Evolutionary conservation across 176 grass and related monocot species (phyloP).

Genomic region (Oryza meridionalis): DNA sequence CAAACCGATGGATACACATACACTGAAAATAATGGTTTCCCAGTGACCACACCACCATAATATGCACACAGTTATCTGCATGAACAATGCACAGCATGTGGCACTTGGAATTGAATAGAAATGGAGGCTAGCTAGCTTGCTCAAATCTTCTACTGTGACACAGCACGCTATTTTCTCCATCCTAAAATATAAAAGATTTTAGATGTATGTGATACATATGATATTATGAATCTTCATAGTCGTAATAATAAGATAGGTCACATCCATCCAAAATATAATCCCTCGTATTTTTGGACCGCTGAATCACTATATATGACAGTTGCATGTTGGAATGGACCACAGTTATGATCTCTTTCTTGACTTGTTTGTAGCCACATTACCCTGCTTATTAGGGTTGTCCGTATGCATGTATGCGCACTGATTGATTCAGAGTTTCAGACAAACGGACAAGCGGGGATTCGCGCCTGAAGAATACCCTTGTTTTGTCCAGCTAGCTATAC

Average conservation of each 20-base stretch:
- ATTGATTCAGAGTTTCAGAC: background rate
- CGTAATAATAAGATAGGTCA: no score
- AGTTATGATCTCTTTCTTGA: background rate
- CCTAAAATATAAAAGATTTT: no score
- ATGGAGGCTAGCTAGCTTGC: background rate
- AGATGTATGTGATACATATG: no score
- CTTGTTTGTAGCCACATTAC: background rate
- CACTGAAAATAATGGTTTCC: background rate
- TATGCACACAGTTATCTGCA: background rate
- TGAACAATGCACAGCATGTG: background rate
- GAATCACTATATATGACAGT: background rate
- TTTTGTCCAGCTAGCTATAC: background rate
- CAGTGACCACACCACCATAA: background rate
- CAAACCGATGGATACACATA: background rate
- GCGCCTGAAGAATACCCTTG: background rate
- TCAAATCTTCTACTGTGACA: background rate
- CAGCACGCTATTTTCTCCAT: no score
- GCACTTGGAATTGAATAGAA: background rate
- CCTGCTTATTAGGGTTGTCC: background rate
- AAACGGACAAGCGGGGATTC: constrained; percentile 10
- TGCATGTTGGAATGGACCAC: background rate
- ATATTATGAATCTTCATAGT: no score
- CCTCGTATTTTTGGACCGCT: background rate
- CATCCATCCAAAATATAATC: no score
- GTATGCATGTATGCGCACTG: background rate